These are phyloP conservation scores for Globisporangium lucens DNA, from an alignment of 352 stramenopile genomes.

Conservation along the genomic window DNA sequence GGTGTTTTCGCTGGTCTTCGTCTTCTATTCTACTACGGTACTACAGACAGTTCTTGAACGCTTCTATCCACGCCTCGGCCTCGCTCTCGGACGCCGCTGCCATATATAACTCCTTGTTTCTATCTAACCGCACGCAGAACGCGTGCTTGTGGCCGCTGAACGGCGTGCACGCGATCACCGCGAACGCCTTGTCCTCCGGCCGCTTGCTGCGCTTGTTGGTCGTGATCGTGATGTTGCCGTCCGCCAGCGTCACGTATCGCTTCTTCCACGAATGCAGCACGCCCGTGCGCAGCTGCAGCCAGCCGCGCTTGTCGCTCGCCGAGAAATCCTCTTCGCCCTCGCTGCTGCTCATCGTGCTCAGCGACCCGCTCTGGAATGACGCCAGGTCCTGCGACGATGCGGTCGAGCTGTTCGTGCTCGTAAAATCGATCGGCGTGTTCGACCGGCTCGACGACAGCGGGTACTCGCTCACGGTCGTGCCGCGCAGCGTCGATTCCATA, in stretches of 20 bases:
- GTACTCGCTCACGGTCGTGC: constrained; percentile 45
- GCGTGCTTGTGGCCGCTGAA: constrained; percentile 41
- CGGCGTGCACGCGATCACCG: constrained; percentile 41
- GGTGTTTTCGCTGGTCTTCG: neutral
- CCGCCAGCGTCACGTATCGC: constrained; percentile 42
- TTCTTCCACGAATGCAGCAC: constrained; percentile 50
- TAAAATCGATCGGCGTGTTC: constrained; percentile 4
- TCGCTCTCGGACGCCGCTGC: constrained; percentile 41
- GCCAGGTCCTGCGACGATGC: constrained; percentile 9
- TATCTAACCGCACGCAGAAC: constrained; percentile 47
- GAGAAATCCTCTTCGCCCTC: constrained; percentile 29
- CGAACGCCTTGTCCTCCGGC: constrained; percentile 36
- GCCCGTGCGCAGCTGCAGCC: constrained; percentile 37
- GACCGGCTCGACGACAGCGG: constrained; percentile 8
- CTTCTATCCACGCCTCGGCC: constrained; percentile 46
- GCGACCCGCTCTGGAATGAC: constrained; percentile 25
- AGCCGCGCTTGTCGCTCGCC: constrained; percentile 37
- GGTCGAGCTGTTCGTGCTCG: constrained; percentile 18
- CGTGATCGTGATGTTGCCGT: constrained; percentile 46
- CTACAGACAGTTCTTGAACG: constrained; percentile 38
- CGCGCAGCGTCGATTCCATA: constrained; percentile 25
- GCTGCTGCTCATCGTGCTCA: constrained; percentile 49
- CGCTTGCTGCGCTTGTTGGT: constrained; percentile 27
- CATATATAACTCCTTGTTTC: constrained; percentile 56
- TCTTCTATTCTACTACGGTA: neutral